phyloP scores from a whole-genome alignment of 345 rosid genomes.

The Salix purpurea region DNA sequence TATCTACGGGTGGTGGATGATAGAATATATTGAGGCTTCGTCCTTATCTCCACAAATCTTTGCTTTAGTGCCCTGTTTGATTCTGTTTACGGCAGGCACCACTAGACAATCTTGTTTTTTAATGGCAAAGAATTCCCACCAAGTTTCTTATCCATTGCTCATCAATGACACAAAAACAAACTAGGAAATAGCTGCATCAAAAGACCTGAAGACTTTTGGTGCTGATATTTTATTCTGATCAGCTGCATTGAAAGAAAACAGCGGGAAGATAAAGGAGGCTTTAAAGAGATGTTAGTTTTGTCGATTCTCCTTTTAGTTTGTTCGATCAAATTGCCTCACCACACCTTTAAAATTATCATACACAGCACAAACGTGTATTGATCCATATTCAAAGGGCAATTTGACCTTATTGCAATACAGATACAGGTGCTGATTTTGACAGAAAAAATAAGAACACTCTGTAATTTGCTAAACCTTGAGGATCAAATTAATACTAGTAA shows the following conservation, averaged over 20 bases:
- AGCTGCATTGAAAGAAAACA: background rate
- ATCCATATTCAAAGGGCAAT: no score
- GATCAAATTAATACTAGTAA: background rate
- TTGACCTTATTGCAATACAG: no score
- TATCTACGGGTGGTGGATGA: slow-evolving; percentile 10
- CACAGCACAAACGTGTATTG: no score
- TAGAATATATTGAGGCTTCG: slow-evolving; percentile 18
- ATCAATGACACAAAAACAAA: background rate
- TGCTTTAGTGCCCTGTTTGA: slow-evolving; percentile 11
- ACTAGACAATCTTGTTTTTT: slow-evolving; percentile 7
- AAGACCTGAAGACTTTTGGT: background rate
- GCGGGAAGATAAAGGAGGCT: background rate
- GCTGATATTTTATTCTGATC: background rate
- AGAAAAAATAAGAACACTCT: background rate
- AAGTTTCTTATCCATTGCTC: background rate
- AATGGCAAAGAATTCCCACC: slow-evolving; percentile 12
- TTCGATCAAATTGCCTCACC: background rate
- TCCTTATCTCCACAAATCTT: slow-evolving; percentile 22
- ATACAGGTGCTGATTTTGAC: background rate
- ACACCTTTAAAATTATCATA: no score
- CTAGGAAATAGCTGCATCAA: background rate
- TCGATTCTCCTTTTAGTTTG: background rate
- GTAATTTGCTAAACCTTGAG: background rate
- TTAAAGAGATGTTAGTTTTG: background rate
- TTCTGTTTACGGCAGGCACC: slow-evolving; percentile 22